These are phyloP conservation scores for Vararia minispora DNA, from an alignment of 768 basidiomycete species.

Conservation along the genomic window DNA sequence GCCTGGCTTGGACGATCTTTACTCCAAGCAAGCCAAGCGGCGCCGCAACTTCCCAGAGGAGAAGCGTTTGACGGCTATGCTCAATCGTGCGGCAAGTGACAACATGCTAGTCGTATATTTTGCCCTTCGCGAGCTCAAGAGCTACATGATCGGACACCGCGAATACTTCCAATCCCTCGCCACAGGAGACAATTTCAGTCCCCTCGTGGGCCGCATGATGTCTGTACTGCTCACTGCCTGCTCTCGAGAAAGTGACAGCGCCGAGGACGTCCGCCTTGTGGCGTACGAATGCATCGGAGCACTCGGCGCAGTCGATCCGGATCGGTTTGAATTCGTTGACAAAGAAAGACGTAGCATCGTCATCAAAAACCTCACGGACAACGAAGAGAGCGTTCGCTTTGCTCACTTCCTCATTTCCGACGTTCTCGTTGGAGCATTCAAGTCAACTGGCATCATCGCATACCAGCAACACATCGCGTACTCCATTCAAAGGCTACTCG, in stretches of 20 bases:
- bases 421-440: constrained; percentile 81
- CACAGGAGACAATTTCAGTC: constrained; percentile 82
- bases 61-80: constrained; percentile 47
- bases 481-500: constrained; percentile 83
- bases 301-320: constrained; percentile 90
- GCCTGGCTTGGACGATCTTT: constrained; percentile 43
- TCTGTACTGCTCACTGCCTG: constrained; percentile 57
- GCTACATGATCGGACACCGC: constrained; percentile 41
- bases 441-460: constrained; percentile 86
- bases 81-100: constrained; percentile 68
- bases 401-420: constrained; percentile 79
- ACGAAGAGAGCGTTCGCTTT: constrained; percentile 65
- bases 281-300: constrained; percentile 89
- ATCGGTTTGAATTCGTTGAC: constrained; percentile 64
- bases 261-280: constrained; percentile 51
- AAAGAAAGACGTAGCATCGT: constrained; percentile 59
- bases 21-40: constrained; percentile 29
- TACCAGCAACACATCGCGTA: constrained; percentile 86
- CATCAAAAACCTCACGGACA: constrained; percentile 70
- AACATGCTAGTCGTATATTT: constrained; percentile 69
- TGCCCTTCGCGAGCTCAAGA: constrained; percentile 65
- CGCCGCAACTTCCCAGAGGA: constrained; percentile 42
- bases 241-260: constrained; percentile 68
- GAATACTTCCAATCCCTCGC: constrained; percentile 50
- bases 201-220: constrained; percentile 57